These are phyloP conservation scores for Plasmodium berghei DNA, from an alignment of 169 alveolate species.

Conservation along the genomic window DNA sequence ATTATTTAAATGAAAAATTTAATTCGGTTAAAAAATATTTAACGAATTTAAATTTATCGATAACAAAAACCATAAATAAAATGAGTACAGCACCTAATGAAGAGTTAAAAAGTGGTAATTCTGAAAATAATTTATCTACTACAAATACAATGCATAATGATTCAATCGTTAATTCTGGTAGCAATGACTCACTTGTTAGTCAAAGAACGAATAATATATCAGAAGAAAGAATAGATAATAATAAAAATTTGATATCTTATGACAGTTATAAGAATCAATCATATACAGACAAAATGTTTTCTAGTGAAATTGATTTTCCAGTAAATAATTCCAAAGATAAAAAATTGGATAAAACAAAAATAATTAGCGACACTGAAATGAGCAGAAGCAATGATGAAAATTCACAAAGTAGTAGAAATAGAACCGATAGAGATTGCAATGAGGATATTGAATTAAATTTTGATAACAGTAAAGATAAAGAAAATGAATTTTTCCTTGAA, in stretches of 20 bases:
- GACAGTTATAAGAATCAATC: too few species aligned
- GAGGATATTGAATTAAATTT: not conserved
- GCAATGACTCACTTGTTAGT: not conserved
- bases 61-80: slow-evolving; percentile 6
- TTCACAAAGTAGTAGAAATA: not conserved
- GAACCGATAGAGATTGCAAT: not conserved
- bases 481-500: slow-evolving; percentile 20
- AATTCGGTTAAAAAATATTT: slow-evolving; percentile 37
- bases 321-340: slow-evolving; percentile 37
- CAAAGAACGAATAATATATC: too few species aligned
- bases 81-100: not conserved
- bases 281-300: not conserved
- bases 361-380: not conserved
- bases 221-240: too few species aligned
- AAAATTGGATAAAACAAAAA: slow-evolving; percentile 1
- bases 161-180: slow-evolving; percentile 1
- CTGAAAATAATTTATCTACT: not conserved
- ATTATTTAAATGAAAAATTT: slow-evolving; percentile 45
- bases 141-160: slow-evolving; percentile 7
- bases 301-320: slow-evolving; percentile 43
- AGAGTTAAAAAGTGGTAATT: not conserved
- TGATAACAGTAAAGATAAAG: too few species aligned
- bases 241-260: too few species aligned
- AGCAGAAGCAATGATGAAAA: slow-evolving; percentile 10
- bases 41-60: slow-evolving; percentile 20